Conservation (phyloP, 2,329 filamentous ascomycete genomes). For the Stylonectria norvegica region DNA sequence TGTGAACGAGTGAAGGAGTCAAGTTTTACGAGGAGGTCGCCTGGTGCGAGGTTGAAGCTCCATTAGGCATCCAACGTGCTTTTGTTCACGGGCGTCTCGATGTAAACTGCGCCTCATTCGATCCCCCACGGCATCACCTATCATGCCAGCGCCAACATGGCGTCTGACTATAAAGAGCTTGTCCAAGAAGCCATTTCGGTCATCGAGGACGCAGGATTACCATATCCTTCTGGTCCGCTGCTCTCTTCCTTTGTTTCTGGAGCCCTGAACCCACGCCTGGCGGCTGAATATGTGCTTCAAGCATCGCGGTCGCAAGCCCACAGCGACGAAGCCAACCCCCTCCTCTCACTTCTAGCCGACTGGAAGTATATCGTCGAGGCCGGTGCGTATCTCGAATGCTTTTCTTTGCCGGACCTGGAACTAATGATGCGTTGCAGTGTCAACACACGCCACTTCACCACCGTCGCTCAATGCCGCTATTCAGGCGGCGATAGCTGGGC, state of each 20-base stretch:
- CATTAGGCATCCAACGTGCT: too few relatives aligned
- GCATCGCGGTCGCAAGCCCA: background rate
- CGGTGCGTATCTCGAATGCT: background rate
- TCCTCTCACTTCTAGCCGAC: conserved; percentile 11
- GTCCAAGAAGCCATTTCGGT: conserved; percentile 2
- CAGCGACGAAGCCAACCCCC: background rate
- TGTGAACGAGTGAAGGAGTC: too few relatives aligned
- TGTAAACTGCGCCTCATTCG: too few relatives aligned
- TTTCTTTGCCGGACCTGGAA: background rate
- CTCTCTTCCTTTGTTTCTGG: conserved; percentile 2
- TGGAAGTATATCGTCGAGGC: conserved; percentile 22
- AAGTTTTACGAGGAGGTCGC: too few relatives aligned
- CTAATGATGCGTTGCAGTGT: too few relatives aligned
- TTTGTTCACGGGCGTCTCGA: too few relatives aligned
- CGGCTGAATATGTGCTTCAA: conserved; percentile 5
- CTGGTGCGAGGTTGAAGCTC: too few relatives aligned
- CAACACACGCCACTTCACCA: background rate
- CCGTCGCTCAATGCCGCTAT: background rate
- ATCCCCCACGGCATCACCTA: too few relatives aligned
- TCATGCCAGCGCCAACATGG: too few relatives aligned
- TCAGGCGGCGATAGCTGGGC: conserved; percentile 1
- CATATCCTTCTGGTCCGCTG: conserved; percentile 1
- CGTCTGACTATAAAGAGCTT: too few relatives aligned
- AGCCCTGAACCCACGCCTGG: conserved; percentile 1
- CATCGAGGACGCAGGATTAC: conserved; percentile 1